phyloP scores from a whole-genome alignment of 331 rosid species.

The Rhamnella rubrinervis region DNA sequence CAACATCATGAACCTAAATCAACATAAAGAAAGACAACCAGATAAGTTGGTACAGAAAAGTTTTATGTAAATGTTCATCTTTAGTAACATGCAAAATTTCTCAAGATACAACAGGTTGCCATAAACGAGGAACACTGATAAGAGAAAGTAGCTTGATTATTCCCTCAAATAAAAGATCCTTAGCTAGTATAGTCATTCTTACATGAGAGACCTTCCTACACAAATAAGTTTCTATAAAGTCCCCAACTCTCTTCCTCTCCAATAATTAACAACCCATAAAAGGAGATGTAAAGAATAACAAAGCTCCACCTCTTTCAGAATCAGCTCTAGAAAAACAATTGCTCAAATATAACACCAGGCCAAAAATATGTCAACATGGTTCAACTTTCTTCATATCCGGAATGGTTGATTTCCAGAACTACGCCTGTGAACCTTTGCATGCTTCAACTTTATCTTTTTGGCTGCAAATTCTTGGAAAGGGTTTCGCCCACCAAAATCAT shows the following conservation, averaged over 20 bases:
- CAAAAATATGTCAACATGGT: neutral
- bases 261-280: conserved; percentile 20
- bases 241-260: conserved; percentile 31
- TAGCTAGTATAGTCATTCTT: conserved; percentile 13
- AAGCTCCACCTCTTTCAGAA: conserved; percentile 23
- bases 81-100: conserved; percentile 19
- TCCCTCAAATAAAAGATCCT: conserved; percentile 8
- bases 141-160: neutral
- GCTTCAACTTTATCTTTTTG: conserved; percentile 44
- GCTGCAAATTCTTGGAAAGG: conserved; percentile 70
- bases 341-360: conserved; percentile 17
- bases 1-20: too few species aligned
- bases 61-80: neutral
- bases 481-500: conserved; percentile 57
- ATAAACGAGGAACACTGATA: neutral
- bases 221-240: conserved; percentile 8
- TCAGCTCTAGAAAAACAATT: conserved; percentile 24
- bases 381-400: conserved; percentile 54
- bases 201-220: conserved; percentile 23
- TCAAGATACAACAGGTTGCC: neutral
- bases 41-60: too few species aligned
- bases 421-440: conserved; percentile 42
- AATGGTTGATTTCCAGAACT: conserved; percentile 64
- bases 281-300: conserved; percentile 18
- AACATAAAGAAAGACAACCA: neutral